Conservation (phyloP, 306 rosid genomes). For the Rosa multiflora region DNA sequence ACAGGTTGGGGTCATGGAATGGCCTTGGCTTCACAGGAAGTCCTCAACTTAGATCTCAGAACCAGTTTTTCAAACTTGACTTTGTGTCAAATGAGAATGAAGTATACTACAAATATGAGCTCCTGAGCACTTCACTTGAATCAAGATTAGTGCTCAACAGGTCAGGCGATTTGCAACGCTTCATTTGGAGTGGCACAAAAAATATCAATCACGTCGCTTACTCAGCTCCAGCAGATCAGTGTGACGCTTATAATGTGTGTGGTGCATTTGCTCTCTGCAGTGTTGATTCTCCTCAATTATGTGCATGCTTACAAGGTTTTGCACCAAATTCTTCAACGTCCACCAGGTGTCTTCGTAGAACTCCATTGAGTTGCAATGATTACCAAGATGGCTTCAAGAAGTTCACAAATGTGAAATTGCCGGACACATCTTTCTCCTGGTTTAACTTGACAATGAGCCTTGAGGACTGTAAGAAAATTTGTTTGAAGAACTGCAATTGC, state of each 20-base stretch:
- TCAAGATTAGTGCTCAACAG: slow-evolving; percentile 45
- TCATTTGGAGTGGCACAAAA: slow-evolving; percentile 29
- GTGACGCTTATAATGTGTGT: slow-evolving; percentile 45
- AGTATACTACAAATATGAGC: slow-evolving; percentile 38
- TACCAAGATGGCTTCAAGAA: slow-evolving; percentile 26
- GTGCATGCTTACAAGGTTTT: slow-evolving; percentile 52
- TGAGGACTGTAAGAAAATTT: slow-evolving; percentile 35
- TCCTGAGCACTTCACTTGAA: slow-evolving; percentile 22
- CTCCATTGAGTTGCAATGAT: slow-evolving; percentile 34
- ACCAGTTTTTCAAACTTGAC: not conserved
- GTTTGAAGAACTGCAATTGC: slow-evolving; percentile 50
- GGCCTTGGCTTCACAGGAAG: no score
- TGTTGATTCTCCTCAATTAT: slow-evolving; percentile 29
- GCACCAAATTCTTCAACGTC: slow-evolving; percentile 28
- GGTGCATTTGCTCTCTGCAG: slow-evolving; percentile 39
- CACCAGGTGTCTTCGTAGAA: slow-evolving; percentile 35
- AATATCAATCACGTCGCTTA: not conserved
- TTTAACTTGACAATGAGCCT: slow-evolving; percentile 36
- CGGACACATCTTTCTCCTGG: slow-evolving; percentile 42
- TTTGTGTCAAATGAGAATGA: slow-evolving; percentile 38
- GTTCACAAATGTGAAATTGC: slow-evolving; percentile 34
- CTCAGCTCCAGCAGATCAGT: slow-evolving; percentile 33
- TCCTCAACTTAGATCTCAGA: not conserved
- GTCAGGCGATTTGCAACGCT: slow-evolving; percentile 21
- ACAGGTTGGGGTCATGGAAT: no score